Evolutionary conservation across 2,329 filamentous ascomycete genomes (phyloP), one percentile per base, ranked within the genome.

Genomic region (Sporothrix inflata): DNA sequence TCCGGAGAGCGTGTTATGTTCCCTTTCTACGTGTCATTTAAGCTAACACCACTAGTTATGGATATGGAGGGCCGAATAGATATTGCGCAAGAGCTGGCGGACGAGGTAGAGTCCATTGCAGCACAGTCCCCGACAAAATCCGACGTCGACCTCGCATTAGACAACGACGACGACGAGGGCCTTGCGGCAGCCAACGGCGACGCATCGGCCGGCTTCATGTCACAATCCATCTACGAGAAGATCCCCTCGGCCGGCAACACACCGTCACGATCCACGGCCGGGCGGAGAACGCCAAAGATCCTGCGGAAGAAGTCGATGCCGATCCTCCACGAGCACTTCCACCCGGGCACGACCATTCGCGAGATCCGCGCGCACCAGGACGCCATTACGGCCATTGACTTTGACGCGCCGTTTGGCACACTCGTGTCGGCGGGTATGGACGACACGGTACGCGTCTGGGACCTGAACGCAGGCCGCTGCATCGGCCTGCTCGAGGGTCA

Each of bases 171-270:
- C 47, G 82, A 45, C 21, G 82, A 40, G 34, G 42, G 34, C 38
- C 55, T 40, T 5, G 47, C 30, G 24, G 47, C 19, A 6, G 63
- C 82, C 8, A 72, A 72, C 38, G 69, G 70, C 38, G 63, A 70
- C 30, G 60, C 34, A 12, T 14, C 53, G n/a, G 21, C 30, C 2
- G 87, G 85, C 0, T 99, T 98, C 84, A 98, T 98, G 96, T 98
- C 96, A 3, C 94, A 98, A 81, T 98, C 94, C 14, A 93, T 99
- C 76, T 99, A 98, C 80, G 92, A 97, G 76, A 98, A 98, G 82
- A 84, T 99, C 9, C 93, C 94, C 1, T 82, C 83, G 11, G 79
- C 83, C 38, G 80, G 80, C 27, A 85, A 82, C 76, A 85, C 86
- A 1, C 84, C 87, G 1, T 79, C 85, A 8, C 86, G 85, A 78